phyloP scores from a whole-genome alignment of 2,329 filamentous ascomycete genomes.

The Arthroderma sp. region DNA sequence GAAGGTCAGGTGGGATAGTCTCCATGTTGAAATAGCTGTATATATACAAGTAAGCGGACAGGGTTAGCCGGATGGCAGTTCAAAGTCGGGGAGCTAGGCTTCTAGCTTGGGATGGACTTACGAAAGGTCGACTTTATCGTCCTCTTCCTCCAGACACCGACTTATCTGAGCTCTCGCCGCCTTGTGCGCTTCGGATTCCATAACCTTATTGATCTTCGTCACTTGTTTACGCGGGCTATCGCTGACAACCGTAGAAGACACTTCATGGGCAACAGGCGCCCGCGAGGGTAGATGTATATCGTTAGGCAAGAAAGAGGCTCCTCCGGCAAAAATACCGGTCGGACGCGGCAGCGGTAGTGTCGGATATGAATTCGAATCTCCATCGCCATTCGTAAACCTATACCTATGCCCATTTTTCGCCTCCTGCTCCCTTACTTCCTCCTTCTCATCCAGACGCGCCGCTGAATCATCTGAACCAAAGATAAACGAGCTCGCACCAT shows the following conservation, averaged over 20 bases:
- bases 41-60: not conserved
- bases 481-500: not conserved
- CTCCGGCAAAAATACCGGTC: too few relatives aligned
- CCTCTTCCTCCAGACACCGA: constrained; percentile 30
- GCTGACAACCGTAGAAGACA: too few relatives aligned
- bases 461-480: constrained; percentile 5
- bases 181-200: constrained; percentile 24
- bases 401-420: too few relatives aligned
- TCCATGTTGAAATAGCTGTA: constrained; percentile 21
- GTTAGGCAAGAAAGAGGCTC: too few relatives aligned
- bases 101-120: constrained; percentile 14
- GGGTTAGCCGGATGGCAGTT: not conserved
- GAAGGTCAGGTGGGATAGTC: constrained; percentile 20
- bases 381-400: too few relatives aligned
- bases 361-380: too few relatives aligned
- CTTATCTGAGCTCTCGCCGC: constrained; percentile 25
- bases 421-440: too few relatives aligned
- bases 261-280: too few relatives aligned
- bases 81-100: not conserved
- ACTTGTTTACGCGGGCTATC: not conserved
- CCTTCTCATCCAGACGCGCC: too few relatives aligned
- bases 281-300: too few relatives aligned
- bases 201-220: constrained; percentile 11
- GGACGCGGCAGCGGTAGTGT: too few relatives aligned
- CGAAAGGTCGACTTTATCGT: constrained; percentile 34